phyloP scores from a whole-genome alignment of 75 land plant species.

The Pinus albicaulis region DNA sequence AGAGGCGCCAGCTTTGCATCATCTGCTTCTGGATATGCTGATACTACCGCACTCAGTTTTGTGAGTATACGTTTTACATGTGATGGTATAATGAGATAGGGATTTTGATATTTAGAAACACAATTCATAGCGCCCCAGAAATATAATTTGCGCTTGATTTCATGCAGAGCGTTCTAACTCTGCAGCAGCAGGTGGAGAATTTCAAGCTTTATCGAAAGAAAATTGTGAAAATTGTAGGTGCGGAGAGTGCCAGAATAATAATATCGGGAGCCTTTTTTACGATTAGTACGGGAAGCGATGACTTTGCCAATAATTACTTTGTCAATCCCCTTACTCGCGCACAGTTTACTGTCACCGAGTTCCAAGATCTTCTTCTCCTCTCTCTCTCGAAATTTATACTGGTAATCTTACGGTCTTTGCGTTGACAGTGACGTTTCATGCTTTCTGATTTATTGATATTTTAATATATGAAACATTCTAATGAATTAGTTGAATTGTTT shows the following conservation, averaged over 20 bases:
- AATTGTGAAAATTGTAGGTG: constrained; percentile 13
- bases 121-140: too few species aligned
- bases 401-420: too few species aligned
- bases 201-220: constrained; percentile 24
- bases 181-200: constrained; percentile 24
- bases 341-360: constrained; percentile 5
- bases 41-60: not conserved
- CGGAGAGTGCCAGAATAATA: constrained; percentile 11
- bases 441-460: too few species aligned
- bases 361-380: constrained; percentile 14
- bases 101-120: too few species aligned
- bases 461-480: too few species aligned
- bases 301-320: constrained; percentile 25
- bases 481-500: too few species aligned
- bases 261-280: constrained; percentile 18
- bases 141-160: too few species aligned
- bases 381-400: not conserved
- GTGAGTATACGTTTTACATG: not conserved
- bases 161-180: constrained; percentile 17
- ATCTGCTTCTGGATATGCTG: not conserved
- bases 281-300: constrained; percentile 45
- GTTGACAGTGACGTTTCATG: too few species aligned
- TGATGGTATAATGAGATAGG: too few species aligned
- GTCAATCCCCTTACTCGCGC: too few species aligned
- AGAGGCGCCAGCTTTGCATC: constrained; percentile 6